phyloP scores from a whole-genome alignment of 2,329 filamentous ascomycete species.

The Leptographium lundbergii region DNA sequence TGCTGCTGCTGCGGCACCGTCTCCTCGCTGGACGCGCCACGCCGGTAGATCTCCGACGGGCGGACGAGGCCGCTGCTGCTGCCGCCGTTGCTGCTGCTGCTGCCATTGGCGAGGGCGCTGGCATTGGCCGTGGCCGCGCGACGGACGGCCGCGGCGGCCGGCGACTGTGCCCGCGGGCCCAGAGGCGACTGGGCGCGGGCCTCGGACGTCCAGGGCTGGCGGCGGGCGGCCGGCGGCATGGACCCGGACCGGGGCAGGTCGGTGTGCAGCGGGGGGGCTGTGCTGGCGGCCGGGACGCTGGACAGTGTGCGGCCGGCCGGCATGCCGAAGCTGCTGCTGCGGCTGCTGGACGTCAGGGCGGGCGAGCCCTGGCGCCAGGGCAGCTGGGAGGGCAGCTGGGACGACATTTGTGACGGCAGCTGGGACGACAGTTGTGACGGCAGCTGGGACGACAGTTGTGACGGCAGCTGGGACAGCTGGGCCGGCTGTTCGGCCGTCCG shows the following conservation, averaged over 20 bases:
- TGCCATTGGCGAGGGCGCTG: too few species aligned
- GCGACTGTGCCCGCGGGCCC: slow-evolving; percentile 16
- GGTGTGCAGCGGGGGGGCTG: neutral
- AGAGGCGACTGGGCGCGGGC: slow-evolving; percentile 21
- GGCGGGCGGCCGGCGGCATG: slow-evolving; percentile 16
- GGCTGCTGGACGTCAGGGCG: slow-evolving; percentile 5
- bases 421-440: slow-evolving; percentile 9
- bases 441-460: slow-evolving; percentile 11
- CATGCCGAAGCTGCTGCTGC: neutral
- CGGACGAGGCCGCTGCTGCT: slow-evolving; percentile 46
- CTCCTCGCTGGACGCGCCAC: slow-evolving; percentile 25
- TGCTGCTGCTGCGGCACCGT: too few species aligned
- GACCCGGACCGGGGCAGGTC: slow-evolving; percentile 10
- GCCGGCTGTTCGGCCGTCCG: too few species aligned
- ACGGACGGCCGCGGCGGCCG: slow-evolving; percentile 16
- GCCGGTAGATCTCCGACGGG: slow-evolving; percentile 66
- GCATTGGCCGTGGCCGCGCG: slow-evolving; percentile 20
- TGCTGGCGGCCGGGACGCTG: neutral
- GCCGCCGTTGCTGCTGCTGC: slow-evolving; percentile 18
- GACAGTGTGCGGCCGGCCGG: slow-evolving; percentile 12
- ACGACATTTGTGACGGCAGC: neutral
- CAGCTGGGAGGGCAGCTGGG: neutral
- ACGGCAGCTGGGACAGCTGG: slow-evolving; percentile 14
- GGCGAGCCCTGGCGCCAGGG: slow-evolving; percentile 8
- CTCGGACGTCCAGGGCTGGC: slow-evolving; percentile 19